Conservation (phyloP, 495 filamentous ascomycete genomes). For the Durotheca rogersii region DNA sequence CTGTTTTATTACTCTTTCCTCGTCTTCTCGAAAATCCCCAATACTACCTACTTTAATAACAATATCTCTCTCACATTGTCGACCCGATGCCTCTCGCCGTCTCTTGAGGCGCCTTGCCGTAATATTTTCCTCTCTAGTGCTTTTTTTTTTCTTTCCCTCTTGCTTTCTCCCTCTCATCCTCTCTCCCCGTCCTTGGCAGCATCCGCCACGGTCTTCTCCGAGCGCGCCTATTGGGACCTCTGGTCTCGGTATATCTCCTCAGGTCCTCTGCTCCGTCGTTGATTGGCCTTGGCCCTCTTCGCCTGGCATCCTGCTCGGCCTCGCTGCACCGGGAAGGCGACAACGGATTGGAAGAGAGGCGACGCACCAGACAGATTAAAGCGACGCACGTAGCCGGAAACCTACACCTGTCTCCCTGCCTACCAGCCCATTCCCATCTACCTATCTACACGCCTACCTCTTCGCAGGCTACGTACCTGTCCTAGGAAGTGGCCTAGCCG, state of each 20-base stretch:
- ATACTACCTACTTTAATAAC: slow-evolving; percentile 23
- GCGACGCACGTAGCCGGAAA: slow-evolving; percentile 1
- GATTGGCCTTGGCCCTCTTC: slow-evolving; percentile 23
- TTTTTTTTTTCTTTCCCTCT: background rate
- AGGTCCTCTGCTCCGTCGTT: slow-evolving; percentile 5
- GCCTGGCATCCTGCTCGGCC: slow-evolving; percentile 17
- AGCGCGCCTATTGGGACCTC: slow-evolving; percentile 14
- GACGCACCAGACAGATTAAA: slow-evolving; percentile 2
- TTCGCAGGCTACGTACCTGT: too few species aligned
- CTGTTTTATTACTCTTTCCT: slow-evolving; percentile 6
- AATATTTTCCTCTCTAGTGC: slow-evolving; percentile 1
- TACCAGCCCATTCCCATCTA: background rate
- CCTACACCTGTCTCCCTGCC: slow-evolving; percentile 2
- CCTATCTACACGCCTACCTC: background rate
- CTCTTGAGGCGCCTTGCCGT: slow-evolving; percentile 14
- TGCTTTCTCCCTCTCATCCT: background rate
- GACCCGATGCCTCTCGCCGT: slow-evolving; percentile 15
- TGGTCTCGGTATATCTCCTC: slow-evolving; percentile 22
- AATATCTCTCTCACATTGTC: slow-evolving; percentile 11
- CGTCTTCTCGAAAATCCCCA: slow-evolving; percentile 22
- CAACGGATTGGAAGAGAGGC: background rate
- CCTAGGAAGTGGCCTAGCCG: background rate
- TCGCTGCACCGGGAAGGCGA: slow-evolving; percentile 18
- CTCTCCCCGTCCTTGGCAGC: background rate
- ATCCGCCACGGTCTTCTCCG: slow-evolving; percentile 24